Conservation (phyloP, 164 flowering plant species). For the Nelumbo lutea region DNA sequence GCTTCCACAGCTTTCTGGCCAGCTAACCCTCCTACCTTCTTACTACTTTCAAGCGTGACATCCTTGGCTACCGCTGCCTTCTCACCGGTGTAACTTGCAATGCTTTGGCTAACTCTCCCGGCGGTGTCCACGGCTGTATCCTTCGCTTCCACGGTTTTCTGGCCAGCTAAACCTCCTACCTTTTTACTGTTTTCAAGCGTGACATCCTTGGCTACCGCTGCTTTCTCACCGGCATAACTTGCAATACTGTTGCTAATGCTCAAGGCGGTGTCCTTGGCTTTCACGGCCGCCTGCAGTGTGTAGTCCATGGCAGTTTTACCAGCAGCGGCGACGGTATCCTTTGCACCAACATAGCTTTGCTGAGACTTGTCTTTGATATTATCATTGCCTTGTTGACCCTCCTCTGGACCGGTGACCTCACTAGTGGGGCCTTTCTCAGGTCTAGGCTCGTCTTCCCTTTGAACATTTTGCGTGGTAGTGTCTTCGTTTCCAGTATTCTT, state of each 20-base stretch:
- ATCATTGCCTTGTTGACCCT: conserved; percentile 9
- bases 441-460: too few relatives aligned
- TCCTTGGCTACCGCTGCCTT: not conserved
- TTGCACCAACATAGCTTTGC: conserved; percentile 11
- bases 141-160: conserved; percentile 31
- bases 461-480: too few relatives aligned
- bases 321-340: conserved; percentile 20
- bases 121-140: conserved; percentile 41
- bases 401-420: too few relatives aligned
- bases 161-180: not conserved
- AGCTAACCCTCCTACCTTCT: not conserved
- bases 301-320: conserved; percentile 9
- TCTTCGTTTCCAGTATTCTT: not conserved
- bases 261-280: conserved; percentile 32
- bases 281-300: conserved; percentile 27
- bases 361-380: too few relatives aligned
- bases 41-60: not conserved
- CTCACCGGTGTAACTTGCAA: conserved; percentile 28
- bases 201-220: not conserved
- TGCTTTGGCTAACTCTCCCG: conserved; percentile 28
- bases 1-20: conserved; percentile 28
- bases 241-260: conserved; percentile 32
- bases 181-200: not conserved
- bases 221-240: conserved; percentile 21
- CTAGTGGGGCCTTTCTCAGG: too few relatives aligned